Evolutionary conservation across 2,329 filamentous ascomycete genomes (phyloP).

Genomic region (Chrysoporthe deuterocubensis): DNA sequence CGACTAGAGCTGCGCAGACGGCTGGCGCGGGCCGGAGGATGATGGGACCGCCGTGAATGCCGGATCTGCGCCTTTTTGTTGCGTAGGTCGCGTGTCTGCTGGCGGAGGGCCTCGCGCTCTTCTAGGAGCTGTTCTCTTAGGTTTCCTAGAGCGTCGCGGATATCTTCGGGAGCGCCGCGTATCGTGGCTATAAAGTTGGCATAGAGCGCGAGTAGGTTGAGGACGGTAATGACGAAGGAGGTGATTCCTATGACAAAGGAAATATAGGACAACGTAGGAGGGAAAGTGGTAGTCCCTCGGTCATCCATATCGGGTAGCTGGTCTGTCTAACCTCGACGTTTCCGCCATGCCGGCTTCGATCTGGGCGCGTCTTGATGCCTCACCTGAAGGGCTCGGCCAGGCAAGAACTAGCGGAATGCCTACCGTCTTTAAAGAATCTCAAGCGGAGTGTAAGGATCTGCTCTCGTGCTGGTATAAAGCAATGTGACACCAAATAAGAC

Average conservation of each 20-base stretch:
- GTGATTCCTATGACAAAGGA: conserved; percentile 28
- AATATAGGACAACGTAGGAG: conserved; percentile 16
- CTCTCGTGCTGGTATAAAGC: not conserved
- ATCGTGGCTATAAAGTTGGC: conserved; percentile 29
- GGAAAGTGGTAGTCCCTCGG: conserved; percentile 1
- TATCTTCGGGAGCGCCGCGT: conserved; percentile 29
- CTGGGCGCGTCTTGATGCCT: not conserved
- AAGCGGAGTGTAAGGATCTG: not conserved
- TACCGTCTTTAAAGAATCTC: not conserved
- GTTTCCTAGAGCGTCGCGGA: conserved; percentile 29
- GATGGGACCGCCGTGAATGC: not conserved
- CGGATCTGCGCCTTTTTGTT: conserved; percentile 19
- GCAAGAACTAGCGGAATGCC: not conserved
- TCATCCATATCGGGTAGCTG: not conserved
- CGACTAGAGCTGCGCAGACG: conserved; percentile 19
- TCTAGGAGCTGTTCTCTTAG: conserved; percentile 30
- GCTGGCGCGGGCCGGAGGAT: conserved; percentile 13
- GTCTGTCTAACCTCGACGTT: not conserved
- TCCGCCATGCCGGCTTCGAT: not conserved
- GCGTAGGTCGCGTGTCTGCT: conserved; percentile 29
- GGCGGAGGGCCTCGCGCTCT: conserved; percentile 31
- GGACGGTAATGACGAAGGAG: conserved; percentile 27
- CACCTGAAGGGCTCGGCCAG: not conserved
- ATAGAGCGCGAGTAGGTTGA: conserved; percentile 31
- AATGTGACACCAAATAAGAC: not conserved